Evolutionary conservation across 2,329 filamentous ascomycete species (phyloP).

Genomic region (Aaosphaeria pasadenensis): DNA sequence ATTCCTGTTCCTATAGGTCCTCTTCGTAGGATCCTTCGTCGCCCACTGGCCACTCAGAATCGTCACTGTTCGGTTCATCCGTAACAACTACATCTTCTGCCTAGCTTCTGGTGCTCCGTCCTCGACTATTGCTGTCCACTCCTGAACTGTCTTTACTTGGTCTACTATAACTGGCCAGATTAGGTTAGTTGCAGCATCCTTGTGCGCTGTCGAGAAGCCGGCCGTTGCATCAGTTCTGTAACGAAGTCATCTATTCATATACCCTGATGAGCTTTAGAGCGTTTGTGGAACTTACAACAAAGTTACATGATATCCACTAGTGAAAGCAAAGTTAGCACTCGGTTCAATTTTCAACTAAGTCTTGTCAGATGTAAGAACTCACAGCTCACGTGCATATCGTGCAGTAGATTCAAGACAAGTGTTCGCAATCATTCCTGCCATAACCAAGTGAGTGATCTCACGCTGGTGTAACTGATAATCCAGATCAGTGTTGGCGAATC

Average conservation of each 20-base stretch:
- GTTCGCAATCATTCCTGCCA: constrained; percentile 31
- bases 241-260: neutral
- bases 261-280: neutral
- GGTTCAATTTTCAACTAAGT: neutral
- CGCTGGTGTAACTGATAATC: constrained; percentile 33
- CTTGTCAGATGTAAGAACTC: neutral
- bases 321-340: neutral
- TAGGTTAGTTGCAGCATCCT: neutral
- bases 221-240: neutral
- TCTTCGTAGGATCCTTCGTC: too few species aligned
- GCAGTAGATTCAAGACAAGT: constrained; percentile 37
- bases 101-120: neutral
- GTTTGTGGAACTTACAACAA: neutral
- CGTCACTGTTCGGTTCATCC: too few species aligned
- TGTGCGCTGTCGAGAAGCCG: neutral
- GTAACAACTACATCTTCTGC: neutral
- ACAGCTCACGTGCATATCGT: constrained; percentile 32
- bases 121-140: neutral
- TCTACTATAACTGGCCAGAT: neutral
- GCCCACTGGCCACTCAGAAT: too few species aligned
- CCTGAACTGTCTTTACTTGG: neutral
- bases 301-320: neutral
- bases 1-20: too few species aligned
- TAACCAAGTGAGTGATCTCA: constrained; percentile 28
- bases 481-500: constrained; percentile 35